These are phyloP conservation scores for Pseudotulostoma volvatum DNA, from an alignment of 495 filamentous ascomycete genomes.

Conservation along the genomic window DNA sequence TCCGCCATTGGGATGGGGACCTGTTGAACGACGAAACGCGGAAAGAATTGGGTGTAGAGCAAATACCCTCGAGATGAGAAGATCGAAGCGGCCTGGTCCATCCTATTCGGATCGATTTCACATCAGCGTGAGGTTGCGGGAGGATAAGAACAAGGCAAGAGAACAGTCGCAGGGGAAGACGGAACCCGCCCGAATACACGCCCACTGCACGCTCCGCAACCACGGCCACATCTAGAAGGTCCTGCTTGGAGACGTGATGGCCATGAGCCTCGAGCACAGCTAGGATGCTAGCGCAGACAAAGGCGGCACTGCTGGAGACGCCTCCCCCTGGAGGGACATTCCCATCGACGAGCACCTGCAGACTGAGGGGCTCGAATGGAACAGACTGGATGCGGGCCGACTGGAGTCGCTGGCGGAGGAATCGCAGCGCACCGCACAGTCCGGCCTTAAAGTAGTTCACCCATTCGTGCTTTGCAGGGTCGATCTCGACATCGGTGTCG, in stretches of 20 bases:
- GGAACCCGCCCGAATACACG: constrained; percentile 93
- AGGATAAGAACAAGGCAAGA: too few relatives aligned
- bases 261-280: constrained; percentile 74
- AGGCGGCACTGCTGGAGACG: constrained; percentile 83
- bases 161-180: too few relatives aligned
- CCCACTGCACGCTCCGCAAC: constrained; percentile 89
- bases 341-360: constrained; percentile 82
- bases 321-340: constrained; percentile 85
- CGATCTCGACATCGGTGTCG: constrained; percentile 58
- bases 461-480: constrained; percentile 78
- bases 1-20: constrained; percentile 71
- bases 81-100: constrained; percentile 97
- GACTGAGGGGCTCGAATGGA: constrained; percentile 47
- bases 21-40: constrained; percentile 54
- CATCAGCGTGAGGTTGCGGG: too few relatives aligned
- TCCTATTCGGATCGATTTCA: too few relatives aligned
- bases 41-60: constrained; percentile 80
- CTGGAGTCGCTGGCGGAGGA: constrained; percentile 50
- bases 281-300: constrained; percentile 78
- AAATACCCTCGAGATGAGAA: constrained; percentile 74
- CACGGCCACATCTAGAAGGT: constrained; percentile 77
- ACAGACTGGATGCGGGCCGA: constrained; percentile 13
- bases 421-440: constrained; percentile 59
- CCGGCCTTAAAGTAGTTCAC: constrained; percentile 97
- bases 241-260: constrained; percentile 84